Evolutionary conservation across 768 basidiomycete species (phyloP), one percentile per base, ranked within the genome.

Genomic region (Rhodotorula paludigena): DNA sequence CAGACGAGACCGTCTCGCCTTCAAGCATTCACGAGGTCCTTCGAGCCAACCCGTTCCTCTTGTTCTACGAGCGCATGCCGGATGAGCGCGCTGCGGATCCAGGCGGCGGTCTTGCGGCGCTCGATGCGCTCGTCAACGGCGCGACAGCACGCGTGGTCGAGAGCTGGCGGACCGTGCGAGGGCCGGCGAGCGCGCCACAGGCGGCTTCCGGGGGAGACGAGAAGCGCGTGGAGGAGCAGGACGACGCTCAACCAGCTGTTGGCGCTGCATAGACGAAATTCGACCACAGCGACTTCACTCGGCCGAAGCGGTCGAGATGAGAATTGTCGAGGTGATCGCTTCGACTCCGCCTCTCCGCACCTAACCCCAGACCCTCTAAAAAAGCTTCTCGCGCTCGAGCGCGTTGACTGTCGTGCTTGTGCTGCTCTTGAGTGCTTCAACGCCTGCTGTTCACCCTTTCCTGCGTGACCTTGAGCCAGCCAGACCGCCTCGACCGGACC

Each of bases 1-100:
- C 89, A 75, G 94, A 99, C 79, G 88, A 90, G 72, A 80, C 83
- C 7, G 90, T 92, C 60, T 80, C 82, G 38, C 88, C 90, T 73
- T 85, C 86, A 44, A 87, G 87, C 35, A 82, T 92, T 60, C 85
- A 88, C 79, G 80, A 81, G 60, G 89, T 90, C 75, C 78, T 90
- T 60, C 80, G 82, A 76, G 88, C 88, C 82, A 88, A 87, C 59
- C 83, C 82, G 25, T 94, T 97, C 78, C 90, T 99, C 89, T 82
- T 97, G 45, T 98, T 90, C 76, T 99, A 98, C 74, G 94, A 99
- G 81, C 84, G 86, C 52, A 81, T 87, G 38, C 32, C 33, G 51
- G 53, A n/a, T 15, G 38, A 38, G 10, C 5, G 25, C 28, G 10
- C 12, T 36, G 1, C 2, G 21, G 25, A 21, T 6, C 2, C 23